These are phyloP conservation scores for Fusarium albosuccineum DNA, from an alignment of 2,329 filamentous ascomycete genomes.

Conservation along the genomic window DNA sequence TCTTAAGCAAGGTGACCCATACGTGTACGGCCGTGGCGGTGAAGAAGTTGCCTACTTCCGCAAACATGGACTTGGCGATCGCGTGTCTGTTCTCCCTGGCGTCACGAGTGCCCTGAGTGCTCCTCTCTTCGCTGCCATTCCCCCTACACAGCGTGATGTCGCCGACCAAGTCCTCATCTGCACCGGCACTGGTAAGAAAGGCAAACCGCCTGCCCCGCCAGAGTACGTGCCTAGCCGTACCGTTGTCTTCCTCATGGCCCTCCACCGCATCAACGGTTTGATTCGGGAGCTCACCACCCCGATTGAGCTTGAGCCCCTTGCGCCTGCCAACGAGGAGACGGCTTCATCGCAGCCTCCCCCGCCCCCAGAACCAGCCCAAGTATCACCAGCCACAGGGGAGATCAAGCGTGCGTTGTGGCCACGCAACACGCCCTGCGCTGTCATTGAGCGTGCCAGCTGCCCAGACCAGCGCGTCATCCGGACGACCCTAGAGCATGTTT, in stretches of 20 bases:
- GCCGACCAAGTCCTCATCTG: slow-evolving; percentile 96
- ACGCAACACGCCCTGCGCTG: slow-evolving; percentile 83
- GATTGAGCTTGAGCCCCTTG: slow-evolving; percentile 49
- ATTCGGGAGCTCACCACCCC: slow-evolving; percentile 75
- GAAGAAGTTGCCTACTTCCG: slow-evolving; percentile 92
- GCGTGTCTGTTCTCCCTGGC: slow-evolving; percentile 81
- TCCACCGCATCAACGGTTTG: slow-evolving; percentile 84
- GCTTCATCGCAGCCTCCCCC: slow-evolving; percentile 25
- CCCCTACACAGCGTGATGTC: slow-evolving; percentile 88
- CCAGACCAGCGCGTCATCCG: slow-evolving; percentile 94
- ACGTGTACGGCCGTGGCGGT: slow-evolving; percentile 93
- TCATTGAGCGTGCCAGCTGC: slow-evolving; percentile 93
- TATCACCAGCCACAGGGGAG: slow-evolving; percentile 17
- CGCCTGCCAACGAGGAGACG: slow-evolving; percentile 40
- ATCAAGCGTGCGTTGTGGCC: slow-evolving; percentile 72
- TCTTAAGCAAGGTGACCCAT: slow-evolving; percentile 96
- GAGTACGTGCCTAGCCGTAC: slow-evolving; percentile 82
- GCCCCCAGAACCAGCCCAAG: slow-evolving; percentile 21
- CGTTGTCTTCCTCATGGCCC: slow-evolving; percentile 93
- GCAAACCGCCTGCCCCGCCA: slow-evolving; percentile 83
- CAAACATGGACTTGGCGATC: slow-evolving; percentile 74
- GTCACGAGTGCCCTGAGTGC: slow-evolving; percentile 90
- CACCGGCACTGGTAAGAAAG: slow-evolving; percentile 94
- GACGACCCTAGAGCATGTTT: slow-evolving; percentile 84
- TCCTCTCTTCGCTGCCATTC: slow-evolving; percentile 88